Conservation (phyloP, 768 basidiomycete species). For the Sarcomyxa edulis region DNA sequence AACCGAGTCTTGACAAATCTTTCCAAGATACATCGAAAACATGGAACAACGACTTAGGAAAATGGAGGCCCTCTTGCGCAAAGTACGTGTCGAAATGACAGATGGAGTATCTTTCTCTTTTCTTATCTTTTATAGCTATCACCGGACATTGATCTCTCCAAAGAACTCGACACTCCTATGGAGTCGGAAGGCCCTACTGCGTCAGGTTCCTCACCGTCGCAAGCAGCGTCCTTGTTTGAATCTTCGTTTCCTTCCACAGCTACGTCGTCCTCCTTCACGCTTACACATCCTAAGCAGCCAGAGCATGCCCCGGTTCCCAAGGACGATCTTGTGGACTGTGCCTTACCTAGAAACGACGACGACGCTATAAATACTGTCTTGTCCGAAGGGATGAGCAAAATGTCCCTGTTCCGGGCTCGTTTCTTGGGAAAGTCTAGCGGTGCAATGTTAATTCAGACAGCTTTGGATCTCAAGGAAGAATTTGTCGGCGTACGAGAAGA, state of each 20-base stretch:
- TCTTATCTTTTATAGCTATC: conserved; percentile 41
- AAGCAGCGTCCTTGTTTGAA: conserved; percentile 11
- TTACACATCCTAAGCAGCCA: too few species aligned
- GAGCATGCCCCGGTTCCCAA: too few species aligned
- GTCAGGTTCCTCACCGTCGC: neutral
- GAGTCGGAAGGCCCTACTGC: conserved; percentile 11
- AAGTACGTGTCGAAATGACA: conserved; percentile 18
- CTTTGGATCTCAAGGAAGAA: conserved; percentile 56
- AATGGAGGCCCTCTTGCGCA: conserved; percentile 51
- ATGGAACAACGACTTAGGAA: conserved; percentile 57
- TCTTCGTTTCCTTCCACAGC: neutral
- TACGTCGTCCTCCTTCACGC: neutral
- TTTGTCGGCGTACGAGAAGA: conserved; percentile 34
- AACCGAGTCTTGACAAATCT: neutral
- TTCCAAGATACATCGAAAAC: conserved; percentile 50
- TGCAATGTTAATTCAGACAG: conserved; percentile 46
- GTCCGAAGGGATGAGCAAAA: conserved; percentile 23
- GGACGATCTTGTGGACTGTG: too few species aligned
- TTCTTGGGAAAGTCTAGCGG: conserved; percentile 58
- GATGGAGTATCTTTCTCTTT: neutral
- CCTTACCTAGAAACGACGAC: conserved; percentile 6
- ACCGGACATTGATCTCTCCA: conserved; percentile 57
- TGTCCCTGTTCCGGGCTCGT: conserved; percentile 29
- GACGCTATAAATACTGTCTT: conserved; percentile 17
- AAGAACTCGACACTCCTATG: conserved; percentile 39